phyloP scores from a whole-genome alignment of 1,284 basidiomycete species.

The Papiliotrema terrestris region DNA sequence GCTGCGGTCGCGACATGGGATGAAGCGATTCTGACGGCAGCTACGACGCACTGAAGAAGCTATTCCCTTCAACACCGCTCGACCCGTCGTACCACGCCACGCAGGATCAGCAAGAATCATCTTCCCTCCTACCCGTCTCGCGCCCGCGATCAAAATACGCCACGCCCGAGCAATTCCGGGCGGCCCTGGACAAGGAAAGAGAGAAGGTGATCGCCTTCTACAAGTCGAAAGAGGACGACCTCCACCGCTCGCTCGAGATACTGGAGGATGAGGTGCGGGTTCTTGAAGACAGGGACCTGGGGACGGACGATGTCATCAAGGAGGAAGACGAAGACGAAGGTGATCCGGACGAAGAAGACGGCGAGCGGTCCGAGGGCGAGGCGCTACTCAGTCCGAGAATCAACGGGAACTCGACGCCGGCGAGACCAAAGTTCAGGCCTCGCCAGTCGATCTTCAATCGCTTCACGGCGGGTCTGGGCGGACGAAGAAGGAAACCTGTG shows the following conservation, averaged over 20 bases:
- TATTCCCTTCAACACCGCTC: conserved; percentile 48
- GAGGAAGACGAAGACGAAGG: conserved; percentile 59
- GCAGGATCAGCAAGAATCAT: conserved; percentile 65
- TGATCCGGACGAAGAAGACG: conserved; percentile 57
- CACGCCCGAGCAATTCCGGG: conserved; percentile 62
- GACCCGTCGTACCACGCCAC: conserved; percentile 42
- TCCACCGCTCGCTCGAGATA: conserved; percentile 61
- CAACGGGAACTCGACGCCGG: conserved; percentile 9
- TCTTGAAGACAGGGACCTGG: conserved; percentile 64
- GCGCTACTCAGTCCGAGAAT: conserved; percentile 18
- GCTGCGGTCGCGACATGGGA: too few relatives aligned
- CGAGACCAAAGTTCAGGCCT: conserved; percentile 14
- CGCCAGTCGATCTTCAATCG: conserved; percentile 21
- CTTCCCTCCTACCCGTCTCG: conserved; percentile 42
- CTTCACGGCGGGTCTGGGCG: conserved; percentile 8
- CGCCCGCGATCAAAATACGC: conserved; percentile 43
- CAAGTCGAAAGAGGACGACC: conserved; percentile 66
- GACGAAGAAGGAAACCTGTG: conserved; percentile 13
- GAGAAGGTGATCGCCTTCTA: conserved; percentile 82
- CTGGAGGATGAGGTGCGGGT: conserved; percentile 64
- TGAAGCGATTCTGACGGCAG: conserved; percentile 44
- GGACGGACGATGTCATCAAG: conserved; percentile 51
- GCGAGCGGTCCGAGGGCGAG: conserved; percentile 22
- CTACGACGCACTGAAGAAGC: conserved; percentile 83
- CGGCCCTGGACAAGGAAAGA: conserved; percentile 77